Base-by-base conservation (phyloP, 768 basidiomycete species). In the Lactifluus hygrophoroides region DNA sequence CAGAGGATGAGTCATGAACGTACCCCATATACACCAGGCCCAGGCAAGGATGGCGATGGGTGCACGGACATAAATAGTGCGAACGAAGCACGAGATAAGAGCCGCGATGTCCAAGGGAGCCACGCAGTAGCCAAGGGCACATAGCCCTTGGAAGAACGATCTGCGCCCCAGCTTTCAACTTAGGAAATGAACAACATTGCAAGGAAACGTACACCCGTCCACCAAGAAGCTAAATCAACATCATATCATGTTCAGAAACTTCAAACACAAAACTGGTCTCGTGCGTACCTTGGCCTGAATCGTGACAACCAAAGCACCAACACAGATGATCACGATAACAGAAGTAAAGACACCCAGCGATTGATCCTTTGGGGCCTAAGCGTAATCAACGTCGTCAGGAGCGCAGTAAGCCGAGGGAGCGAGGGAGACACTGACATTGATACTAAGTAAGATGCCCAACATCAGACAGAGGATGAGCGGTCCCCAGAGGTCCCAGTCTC, bases 401-500 rank as follows among this genome's bases (percentile, higher is more conserved):
- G 13, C 43, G 25, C 17, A 21, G 49, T 16, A 23, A 2, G 19
- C 11, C n/a, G 6, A 14, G 25, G 14, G 6, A 19, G 35, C 8
- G 19, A 38, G 21, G 25, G 2, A 5, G 45, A 21, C 64, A 64
- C 80, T 51, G 67, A 90, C 92, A 70, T 90, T 90, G 46, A 92
- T 73, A 67, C 90, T 93, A 19, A 95, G 80, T 77, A 94, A 85
- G 44, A 91, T 85, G 52, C 85, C 88, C 13, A 94, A 79, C 40
- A 81, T 70, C 54, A 94, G 77, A 65, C 87, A 91, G 40, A 94
- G 78, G 25, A 97, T 77, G 3, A 97, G 77, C 11, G 94, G 94
- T 3, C 94, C 94, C 95, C 95, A 98, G 25, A 98, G 78, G 72
- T 98, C 95, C 95, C 94, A 98, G 69, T 97, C 94, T 63, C 93